Evolutionary conservation across 2,329 filamentous ascomycete species (phyloP).

Genomic region (Chrysoporthe cubensis): DNA sequence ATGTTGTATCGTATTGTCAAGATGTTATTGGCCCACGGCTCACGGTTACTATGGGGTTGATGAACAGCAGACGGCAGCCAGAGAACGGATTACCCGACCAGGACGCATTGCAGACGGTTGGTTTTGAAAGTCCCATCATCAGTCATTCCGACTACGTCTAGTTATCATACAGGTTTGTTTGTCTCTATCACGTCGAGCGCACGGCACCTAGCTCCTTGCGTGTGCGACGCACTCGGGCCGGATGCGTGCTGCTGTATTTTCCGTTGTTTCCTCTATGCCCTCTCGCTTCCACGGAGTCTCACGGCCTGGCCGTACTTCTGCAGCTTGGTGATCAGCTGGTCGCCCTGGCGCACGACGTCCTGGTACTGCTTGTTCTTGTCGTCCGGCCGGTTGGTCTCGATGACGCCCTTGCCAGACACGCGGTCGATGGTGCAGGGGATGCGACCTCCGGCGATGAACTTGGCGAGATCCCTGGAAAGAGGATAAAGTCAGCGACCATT

Average conservation of each 20-base stretch:
- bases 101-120: neutral
- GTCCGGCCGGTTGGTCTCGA: constrained; percentile 96
- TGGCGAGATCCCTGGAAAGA: constrained; percentile 77
- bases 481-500: constrained; percentile 13
- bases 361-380: constrained; percentile 99
- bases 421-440: constrained; percentile 98
- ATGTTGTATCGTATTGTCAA: no score
- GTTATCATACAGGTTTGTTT: constrained; percentile 28
- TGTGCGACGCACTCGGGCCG: neutral
- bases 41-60: neutral
- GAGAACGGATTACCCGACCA: neutral
- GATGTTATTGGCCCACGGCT: neutral
- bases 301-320: constrained; percentile 99
- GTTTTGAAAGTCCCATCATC: neutral
- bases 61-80: neutral
- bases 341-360: constrained; percentile 95
- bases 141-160: constrained; percentile 26
- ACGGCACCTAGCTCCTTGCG: neutral
- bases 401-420: constrained; percentile 92
- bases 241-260: neutral
- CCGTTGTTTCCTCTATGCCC: constrained; percentile 60
- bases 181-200: neutral
- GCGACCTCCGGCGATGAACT: constrained; percentile 92
- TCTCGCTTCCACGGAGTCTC: constrained; percentile 89
- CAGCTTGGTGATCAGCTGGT: constrained; percentile 96